Base-by-base conservation (phyloP, 495 filamentous ascomycete species). In the Lasiosphaeria miniovina region DNA sequence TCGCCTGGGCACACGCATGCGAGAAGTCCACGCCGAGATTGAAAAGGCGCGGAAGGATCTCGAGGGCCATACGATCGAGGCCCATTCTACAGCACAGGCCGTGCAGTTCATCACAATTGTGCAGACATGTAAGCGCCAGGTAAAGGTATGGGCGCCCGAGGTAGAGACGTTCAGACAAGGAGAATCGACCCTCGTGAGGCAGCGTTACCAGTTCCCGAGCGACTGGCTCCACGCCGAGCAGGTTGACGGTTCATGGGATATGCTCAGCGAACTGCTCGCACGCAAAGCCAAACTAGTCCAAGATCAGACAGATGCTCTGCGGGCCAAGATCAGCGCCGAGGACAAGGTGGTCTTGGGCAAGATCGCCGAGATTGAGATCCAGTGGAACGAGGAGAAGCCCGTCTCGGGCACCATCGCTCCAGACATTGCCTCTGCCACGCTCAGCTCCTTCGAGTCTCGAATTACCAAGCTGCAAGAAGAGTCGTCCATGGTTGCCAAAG, bases 31-130 rank as follows among this genome's bases (percentile, higher is more conserved):
- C 64, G 84, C 88, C 7, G 92, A 97, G 58, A 86, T 97, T 60
- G 90, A 94, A 66, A 89, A 89, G 74, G 90, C 93, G 36, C 84
- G 91, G 7, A 83, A 86, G 57, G 92, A 96, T 66, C 77, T 99
- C 24, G 95, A 99, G 72, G 86, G 86, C 15, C 91, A 96, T 68
- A 89, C 90, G 15, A 81, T 98, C 61, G 91, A 96, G 68, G 91
- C 91, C 40, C 90, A 89, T 15, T 96, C 93, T 4, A 99, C 94
- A 0, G 90, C 91, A 4, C 91, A 97, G 70, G 95, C 95, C 11
- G 95, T 99, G 12, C 89, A 93, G 34, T 99, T 98, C 76, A 99
- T 99, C 68, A 98, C 94, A 0, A 90, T 91, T 56, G 94, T 99
- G 9, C 95, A 99, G 73, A 90, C 88, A 59, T 96, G 91, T 74